Percentiles rank a stretch among this genome's conserved stretches.
phyloP scores from a whole-genome alignment of 441 rosid genomes.

The Croton laevigatus region DNA sequence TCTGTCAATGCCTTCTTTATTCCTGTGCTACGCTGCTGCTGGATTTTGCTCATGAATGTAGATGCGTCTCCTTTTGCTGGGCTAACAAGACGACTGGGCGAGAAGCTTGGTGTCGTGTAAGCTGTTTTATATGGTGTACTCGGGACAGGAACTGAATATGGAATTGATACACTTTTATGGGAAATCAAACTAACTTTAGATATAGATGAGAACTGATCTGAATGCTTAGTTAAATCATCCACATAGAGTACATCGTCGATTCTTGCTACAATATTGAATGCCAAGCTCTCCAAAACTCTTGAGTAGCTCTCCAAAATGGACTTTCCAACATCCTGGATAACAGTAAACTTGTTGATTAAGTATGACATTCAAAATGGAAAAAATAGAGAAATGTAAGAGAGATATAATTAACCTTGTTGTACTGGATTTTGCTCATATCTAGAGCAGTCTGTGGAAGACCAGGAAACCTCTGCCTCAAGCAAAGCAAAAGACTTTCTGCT shows the following conservation, averaged over 20 bases:
- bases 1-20: constrained; percentile 74
- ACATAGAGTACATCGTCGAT: constrained; percentile 89
- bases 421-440: constrained; percentile 98
- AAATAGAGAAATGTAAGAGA: background rate
- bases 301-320: constrained; percentile 96
- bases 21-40: constrained; percentile 52
- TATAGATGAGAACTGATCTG: constrained; percentile 52
- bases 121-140: constrained; percentile 59
- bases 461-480: constrained; percentile 84
- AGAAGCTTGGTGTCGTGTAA: constrained; percentile 67
- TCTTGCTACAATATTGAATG: constrained; percentile 87
- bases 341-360: constrained; percentile 3
- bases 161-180: constrained; percentile 46
- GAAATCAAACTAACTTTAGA: constrained; percentile 52
- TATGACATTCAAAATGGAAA: background rate
- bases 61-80: constrained; percentile 55
- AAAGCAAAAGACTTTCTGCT: constrained; percentile 81
- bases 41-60: constrained; percentile 47
- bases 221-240: constrained; percentile 74
- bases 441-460: constrained; percentile 91
- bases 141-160: constrained; percentile 44
- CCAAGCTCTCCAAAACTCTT: constrained; percentile 90
- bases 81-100: constrained; percentile 46
- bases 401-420: constrained; percentile 60
- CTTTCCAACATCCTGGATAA: constrained; percentile 86